These are phyloP conservation scores for Coleophoma cylindrospora DNA, from an alignment of 2,329 filamentous ascomycete genomes.

Conservation along the genomic window DNA sequence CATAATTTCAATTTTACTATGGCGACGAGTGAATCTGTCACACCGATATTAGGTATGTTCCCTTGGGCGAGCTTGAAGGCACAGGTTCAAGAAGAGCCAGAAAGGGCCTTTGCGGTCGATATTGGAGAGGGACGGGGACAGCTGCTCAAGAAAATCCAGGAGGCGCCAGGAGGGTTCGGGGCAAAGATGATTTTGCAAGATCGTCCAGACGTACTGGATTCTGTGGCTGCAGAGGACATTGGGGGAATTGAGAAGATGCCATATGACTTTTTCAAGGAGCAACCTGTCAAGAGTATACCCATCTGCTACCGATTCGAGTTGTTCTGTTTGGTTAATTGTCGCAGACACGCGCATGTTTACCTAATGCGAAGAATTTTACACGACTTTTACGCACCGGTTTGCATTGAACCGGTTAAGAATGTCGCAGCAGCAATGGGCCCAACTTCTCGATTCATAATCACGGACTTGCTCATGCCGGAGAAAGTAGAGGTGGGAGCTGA, in stretches of 20 bases:
- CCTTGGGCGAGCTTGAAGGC: slow-evolving; percentile 3
- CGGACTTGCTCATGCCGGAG: slow-evolving; percentile 21
- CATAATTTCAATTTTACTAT: slow-evolving; percentile 12
- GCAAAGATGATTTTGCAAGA: slow-evolving; percentile 24
- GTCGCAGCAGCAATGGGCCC: slow-evolving; percentile 20
- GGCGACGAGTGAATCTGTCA: slow-evolving; percentile 3
- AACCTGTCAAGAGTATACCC: slow-evolving; percentile 21
- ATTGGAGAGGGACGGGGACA: slow-evolving; percentile 15
- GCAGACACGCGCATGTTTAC: slow-evolving; percentile 23
- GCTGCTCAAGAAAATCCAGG: slow-evolving; percentile 8
- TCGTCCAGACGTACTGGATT: slow-evolving; percentile 17
- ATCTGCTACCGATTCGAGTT: no score
- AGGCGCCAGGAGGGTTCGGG: slow-evolving; percentile 6
- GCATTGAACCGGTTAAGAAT: slow-evolving; percentile 19
- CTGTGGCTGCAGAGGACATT: slow-evolving; percentile 13
- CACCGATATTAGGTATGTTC: slow-evolving; percentile 4
- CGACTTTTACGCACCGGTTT: slow-evolving; percentile 19
- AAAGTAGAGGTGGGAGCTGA: slow-evolving; percentile 16
- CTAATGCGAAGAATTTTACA: slow-evolving; percentile 21
- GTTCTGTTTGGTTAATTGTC: no score
- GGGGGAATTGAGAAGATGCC: slow-evolving; percentile 20
- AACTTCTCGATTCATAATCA: slow-evolving; percentile 19
- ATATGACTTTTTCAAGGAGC: slow-evolving; percentile 23
- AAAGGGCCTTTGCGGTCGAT: slow-evolving; percentile 14
- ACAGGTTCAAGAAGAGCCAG: slow-evolving; percentile 4